These are phyloP conservation scores for Pythium guiyangense DNA, from an alignment of 352 stramenopile species.

Conservation along the genomic window DNA sequence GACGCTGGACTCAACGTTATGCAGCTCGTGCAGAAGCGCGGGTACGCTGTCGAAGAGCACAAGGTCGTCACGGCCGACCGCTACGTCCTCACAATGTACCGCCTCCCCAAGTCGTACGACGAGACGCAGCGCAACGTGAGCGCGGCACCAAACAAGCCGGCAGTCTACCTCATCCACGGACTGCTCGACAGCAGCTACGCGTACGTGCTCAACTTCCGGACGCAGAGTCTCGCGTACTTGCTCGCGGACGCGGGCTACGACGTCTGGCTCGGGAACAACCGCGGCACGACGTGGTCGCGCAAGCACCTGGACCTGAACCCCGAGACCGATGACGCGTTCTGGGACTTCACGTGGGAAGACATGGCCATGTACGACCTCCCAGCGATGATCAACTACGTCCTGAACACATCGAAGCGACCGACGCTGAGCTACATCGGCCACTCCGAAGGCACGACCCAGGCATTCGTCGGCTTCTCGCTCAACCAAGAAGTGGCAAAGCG, in stretches of 20 bases:
- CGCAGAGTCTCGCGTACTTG: too few species aligned
- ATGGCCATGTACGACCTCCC: constrained; percentile 51
- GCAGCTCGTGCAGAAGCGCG: too few species aligned
- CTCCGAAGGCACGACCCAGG: constrained; percentile 50
- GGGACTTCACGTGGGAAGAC: constrained; percentile 54
- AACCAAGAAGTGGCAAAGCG: constrained; percentile 48
- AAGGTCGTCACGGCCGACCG: constrained; percentile 38
- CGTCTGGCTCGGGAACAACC: constrained; percentile 47
- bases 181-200: too few species aligned
- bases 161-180: too few species aligned
- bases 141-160: constrained; percentile 26
- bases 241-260: too few species aligned
- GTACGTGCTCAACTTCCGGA: too few species aligned
- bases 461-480: constrained; percentile 49
- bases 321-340: constrained; percentile 30
- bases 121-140: constrained; percentile 24
- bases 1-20: constrained; percentile 12
- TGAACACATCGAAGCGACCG: constrained; percentile 25
- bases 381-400: constrained; percentile 43
- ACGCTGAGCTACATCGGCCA: constrained; percentile 53
- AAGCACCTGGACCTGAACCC: constrained; percentile 16
- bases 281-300: constrained; percentile 49
- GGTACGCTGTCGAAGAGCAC: constrained; percentile 46
- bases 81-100: constrained; percentile 57
- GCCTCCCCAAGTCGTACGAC: constrained; percentile 36